These are phyloP conservation scores for Solioccasus polychromus DNA, from an alignment of 768 basidiomycete genomes.

Conservation along the genomic window DNA sequence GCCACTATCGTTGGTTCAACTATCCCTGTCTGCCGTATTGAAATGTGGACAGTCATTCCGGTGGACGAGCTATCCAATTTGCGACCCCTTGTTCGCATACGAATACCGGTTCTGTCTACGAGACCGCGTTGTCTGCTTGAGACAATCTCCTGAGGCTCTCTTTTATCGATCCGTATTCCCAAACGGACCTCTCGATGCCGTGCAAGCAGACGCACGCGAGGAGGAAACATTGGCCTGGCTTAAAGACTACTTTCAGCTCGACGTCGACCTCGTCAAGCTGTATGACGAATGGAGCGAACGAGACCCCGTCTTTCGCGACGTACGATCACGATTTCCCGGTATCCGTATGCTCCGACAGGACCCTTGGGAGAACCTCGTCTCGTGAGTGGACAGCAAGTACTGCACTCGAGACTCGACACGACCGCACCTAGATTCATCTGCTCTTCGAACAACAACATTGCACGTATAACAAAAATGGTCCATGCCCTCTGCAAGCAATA, in stretches of 20 bases:
- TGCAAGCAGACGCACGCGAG: conserved; percentile 39
- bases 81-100: conserved; percentile 30
- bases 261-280: conserved; percentile 64
- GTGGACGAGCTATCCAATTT: conserved; percentile 56
- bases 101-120: conserved; percentile 80
- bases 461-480: conserved; percentile 92
- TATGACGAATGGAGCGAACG: conserved; percentile 73
- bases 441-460: conserved; percentile 95
- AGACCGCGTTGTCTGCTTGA: conserved; percentile 81
- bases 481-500: conserved; percentile 76
- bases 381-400: conserved; percentile 52
- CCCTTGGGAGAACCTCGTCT: conserved; percentile 93
- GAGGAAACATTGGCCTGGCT: conserved; percentile 74
- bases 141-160: conserved; percentile 62
- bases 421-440: conserved; percentile 78
- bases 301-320: conserved; percentile 72
- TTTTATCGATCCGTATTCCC: conserved; percentile 75
- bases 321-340: conserved; percentile 68
- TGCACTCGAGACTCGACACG: conserved; percentile 8
- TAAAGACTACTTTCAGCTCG: conserved; percentile 85
- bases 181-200: conserved; percentile 30
- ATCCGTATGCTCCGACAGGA: conserved; percentile 89
- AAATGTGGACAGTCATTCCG: conserved; percentile 86
- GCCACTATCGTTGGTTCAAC: conserved; percentile 59
- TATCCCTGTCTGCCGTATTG: conserved; percentile 75